Evolutionary conservation across 2,329 filamentous ascomycete genomes (phyloP), one percentile per base, ranked within the genome.

Genomic region (Sclerotinia spermophila): DNA sequence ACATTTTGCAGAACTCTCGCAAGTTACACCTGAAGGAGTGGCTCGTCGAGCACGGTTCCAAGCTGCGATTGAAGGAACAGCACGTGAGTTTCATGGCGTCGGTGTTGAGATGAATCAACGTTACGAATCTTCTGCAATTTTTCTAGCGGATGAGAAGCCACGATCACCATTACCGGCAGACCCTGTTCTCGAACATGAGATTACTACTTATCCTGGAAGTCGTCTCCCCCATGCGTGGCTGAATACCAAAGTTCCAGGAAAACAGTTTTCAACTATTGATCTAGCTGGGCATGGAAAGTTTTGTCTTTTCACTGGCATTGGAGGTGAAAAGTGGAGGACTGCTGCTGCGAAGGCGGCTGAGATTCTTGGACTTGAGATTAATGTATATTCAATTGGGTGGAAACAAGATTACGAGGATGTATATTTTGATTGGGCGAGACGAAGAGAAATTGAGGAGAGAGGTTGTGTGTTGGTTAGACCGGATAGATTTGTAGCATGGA

Each of bases 141-240:
- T 76, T n/a, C 44, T 68, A 8, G 75, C 77, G 55, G 74, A 75
- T 35, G 74, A 73, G 27, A 55, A 67, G 1, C 56, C 72, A 5
- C 60, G 71, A 24, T 33, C 67, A 6, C 5, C 56, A 13, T 74
- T 77, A 65, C 75, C 75, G 13, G 17, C 56, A 3, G 72, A 73
- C 19, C 67, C 73, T 10, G 72, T 69, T 15, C 77, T 78, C 69
- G 58, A 60, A 15, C 75, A 55, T 69, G 67, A 53, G 19, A 53
- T 75, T 7, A 77, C 74, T 2, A 77, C 77, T 11, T 69, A 72
- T 30, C 77, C 77, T n/a, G 77, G 77, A 3, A 74, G 75, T 59
- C 73, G 77, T 27, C 67, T 77, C 3, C 77, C 77, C 13, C 77
- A 78, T 72, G 74, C 72, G 1, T 78, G 76, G 77, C 17, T 78